Base-by-base conservation (phyloP, 2,329 filamentous ascomycete species). In the Fusarium nisikadoi region DNA sequence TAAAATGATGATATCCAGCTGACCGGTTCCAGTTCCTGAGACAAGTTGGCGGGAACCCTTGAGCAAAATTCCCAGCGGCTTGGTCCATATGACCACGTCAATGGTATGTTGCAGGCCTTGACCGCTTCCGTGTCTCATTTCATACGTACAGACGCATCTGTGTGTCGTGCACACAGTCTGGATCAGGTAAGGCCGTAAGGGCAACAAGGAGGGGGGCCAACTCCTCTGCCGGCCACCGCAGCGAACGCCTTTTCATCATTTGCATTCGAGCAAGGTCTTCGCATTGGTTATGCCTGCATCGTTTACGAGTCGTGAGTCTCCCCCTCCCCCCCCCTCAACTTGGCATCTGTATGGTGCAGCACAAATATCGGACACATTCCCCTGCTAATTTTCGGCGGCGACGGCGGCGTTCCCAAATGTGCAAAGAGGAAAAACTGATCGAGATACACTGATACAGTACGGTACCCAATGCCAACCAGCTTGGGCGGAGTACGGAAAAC, bases 71-170 rank as follows among this genome's bases (percentile, higher is more conserved):
- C 70, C 74, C 74, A 55, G 69, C 62, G 59, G 38, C 69, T 60
- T 68, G 73, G 73, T 75, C 68, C 73, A 68, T 71, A 59, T 71
- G 68, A 71, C 62, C 68, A 65, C 55, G 52, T 57, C 68, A 46
- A 52, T 62, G 67, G 65, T 38, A 66, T 70, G 66, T 52, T 42
- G 23, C 39, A 42, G 36, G 47, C 46, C 58, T 68, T 71, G 63
- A 71, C 69, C 69, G 69, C 69, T 71, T 60, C 55, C 49, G 49
- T 71, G 57, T 68, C 68, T 68, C 63, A 54, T 45, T 43, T 43
- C 39, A 38, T 55, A 65, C 54, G n/a, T 64, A 42, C 61, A 58
- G 35, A 45, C 46, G 42, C 62, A 59, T 64, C 49, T 64, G 63
- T 38, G 41, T 71, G 68, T 71, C 63, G 62, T 53, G 57, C 36